Conservation (phyloP, 139 green algal genomes). For the Haematococcus sp. region DNA sequence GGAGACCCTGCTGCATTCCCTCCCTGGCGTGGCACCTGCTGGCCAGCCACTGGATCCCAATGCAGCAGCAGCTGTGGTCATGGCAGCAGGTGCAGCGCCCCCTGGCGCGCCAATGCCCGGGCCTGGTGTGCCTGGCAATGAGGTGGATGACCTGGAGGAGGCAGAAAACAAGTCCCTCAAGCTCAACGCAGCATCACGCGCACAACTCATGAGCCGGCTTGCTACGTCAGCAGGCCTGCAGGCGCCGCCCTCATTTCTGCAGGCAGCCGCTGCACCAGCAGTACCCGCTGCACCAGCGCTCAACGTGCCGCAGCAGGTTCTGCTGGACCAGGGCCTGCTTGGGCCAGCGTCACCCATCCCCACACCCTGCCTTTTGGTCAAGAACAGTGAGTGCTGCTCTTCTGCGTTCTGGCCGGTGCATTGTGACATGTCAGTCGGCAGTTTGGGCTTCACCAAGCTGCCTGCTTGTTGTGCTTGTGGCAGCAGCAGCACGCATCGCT, state of each 20-base stretch:
- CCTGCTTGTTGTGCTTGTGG: not conserved
- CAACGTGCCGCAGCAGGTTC: conserved; percentile 20
- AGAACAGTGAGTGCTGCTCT: conserved; percentile 79
- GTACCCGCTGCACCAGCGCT: conserved; percentile 12
- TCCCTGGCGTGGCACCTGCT: too few relatives aligned
- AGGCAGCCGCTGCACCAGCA: not conserved
- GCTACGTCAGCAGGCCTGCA: conserved; percentile 63
- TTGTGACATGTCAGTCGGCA: not conserved
- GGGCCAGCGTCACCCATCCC: conserved; percentile 87
- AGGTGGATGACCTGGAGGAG: conserved; percentile 58
- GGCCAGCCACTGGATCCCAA: too few relatives aligned
- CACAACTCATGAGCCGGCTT: conserved; percentile 84
- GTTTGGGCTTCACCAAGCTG: not conserved
- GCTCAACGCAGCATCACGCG: conserved; percentile 67
- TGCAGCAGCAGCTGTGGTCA: too few relatives aligned
- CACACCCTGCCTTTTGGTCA: conserved; percentile 90
- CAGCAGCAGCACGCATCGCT: too few relatives aligned
- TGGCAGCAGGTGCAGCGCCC: too few relatives aligned
- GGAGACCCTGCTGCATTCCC: too few relatives aligned
- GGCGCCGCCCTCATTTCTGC: conserved; percentile 14
- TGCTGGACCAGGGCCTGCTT: conserved; percentile 75
- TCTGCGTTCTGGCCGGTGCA: not conserved
- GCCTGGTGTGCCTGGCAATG: conserved; percentile 5
- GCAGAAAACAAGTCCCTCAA: conserved; percentile 55
- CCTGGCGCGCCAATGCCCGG: not conserved